phyloP scores from a whole-genome alignment of 306 rosid species.

The Casuarina cunninghamiana region DNA sequence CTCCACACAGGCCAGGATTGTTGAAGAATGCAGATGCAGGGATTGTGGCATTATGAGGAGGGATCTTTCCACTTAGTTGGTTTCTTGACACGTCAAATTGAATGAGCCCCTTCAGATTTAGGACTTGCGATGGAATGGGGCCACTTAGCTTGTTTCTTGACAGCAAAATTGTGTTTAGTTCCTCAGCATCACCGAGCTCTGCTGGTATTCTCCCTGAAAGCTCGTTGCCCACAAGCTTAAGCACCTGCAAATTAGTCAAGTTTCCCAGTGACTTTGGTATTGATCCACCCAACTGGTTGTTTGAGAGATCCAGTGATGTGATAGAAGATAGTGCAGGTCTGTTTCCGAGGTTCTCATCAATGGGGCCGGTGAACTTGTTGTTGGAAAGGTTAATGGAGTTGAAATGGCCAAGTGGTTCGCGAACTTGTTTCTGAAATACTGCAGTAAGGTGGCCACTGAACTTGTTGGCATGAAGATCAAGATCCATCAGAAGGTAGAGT shows the following conservation, averaged over 20 bases:
- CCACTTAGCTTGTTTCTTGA: slow-evolving; percentile 49
- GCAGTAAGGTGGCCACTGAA: slow-evolving; percentile 36
- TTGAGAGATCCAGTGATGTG: slow-evolving; percentile 36
- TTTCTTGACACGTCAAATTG: slow-evolving; percentile 51
- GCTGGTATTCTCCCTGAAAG: slow-evolving; percentile 43
- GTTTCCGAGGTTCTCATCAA: slow-evolving; percentile 38
- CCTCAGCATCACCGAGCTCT: slow-evolving; percentile 39
- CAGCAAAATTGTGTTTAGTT: slow-evolving; percentile 28
- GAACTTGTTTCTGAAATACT: slow-evolving; percentile 34
- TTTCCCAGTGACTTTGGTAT: slow-evolving; percentile 51
- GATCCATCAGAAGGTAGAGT: slow-evolving; percentile 46
- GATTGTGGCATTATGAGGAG: slow-evolving; percentile 39
- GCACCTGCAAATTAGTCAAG: slow-evolving; percentile 30
- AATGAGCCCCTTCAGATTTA: slow-evolving; percentile 40
- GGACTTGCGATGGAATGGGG: slow-evolving; percentile 39
- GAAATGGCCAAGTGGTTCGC: slow-evolving; percentile 49
- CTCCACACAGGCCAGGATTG: slow-evolving; percentile 59
- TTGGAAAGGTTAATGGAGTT: slow-evolving; percentile 46
- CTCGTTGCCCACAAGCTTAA: slow-evolving; percentile 34
- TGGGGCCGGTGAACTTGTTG: slow-evolving; percentile 40
- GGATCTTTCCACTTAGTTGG: slow-evolving; percentile 37
- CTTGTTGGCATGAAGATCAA: slow-evolving; percentile 53
- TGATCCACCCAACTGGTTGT: slow-evolving; percentile 40
- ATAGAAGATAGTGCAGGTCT: slow-evolving; percentile 39
- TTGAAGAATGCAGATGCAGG: slow-evolving; percentile 44